phyloP scores from a whole-genome alignment of 257 asterid species.

The Fraxinus quadrangulata region DNA sequence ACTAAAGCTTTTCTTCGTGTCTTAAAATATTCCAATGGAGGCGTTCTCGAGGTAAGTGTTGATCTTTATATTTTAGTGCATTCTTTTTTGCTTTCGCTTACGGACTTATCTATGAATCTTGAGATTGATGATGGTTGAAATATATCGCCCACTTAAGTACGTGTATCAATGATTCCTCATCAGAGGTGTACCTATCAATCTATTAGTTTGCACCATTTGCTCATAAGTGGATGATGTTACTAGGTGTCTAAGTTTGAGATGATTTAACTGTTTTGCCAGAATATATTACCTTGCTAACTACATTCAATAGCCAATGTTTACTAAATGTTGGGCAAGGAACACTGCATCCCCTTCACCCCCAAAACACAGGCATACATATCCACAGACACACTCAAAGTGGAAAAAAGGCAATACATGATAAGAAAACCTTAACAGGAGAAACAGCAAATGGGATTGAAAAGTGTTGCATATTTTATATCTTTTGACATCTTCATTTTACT shows the following conservation, averaged over 20 bases:
- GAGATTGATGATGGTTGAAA: background rate
- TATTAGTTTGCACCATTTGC: background rate
- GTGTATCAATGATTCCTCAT: conserved; percentile 4
- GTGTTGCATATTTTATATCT: conserved; percentile 18
- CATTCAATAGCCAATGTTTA: background rate
- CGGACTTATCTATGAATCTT: background rate
- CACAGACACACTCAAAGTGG: background rate
- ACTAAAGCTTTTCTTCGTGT: conserved; percentile 97
- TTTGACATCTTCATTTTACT: conserved; percentile 12
- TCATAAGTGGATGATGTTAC: background rate
- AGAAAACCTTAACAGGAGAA: background rate
- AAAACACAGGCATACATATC: background rate
- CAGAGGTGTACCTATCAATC: background rate
- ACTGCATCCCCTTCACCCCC: background rate
- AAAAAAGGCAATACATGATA: background rate
- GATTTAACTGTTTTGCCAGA: background rate
- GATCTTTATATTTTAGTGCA: background rate
- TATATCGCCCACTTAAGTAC: background rate
- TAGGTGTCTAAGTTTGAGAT: too few relatives aligned
- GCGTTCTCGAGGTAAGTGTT: conserved; percentile 78
- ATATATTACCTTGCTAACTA: background rate
- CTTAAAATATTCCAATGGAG: conserved; percentile 85
- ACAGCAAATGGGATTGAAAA: conserved; percentile 13
- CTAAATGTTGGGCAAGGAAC: background rate
- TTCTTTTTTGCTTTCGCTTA: background rate